Evolutionary conservation across 1,284 basidiomycete species (phyloP).

Genomic region (Cutaneotrichosporon sp.): DNA sequence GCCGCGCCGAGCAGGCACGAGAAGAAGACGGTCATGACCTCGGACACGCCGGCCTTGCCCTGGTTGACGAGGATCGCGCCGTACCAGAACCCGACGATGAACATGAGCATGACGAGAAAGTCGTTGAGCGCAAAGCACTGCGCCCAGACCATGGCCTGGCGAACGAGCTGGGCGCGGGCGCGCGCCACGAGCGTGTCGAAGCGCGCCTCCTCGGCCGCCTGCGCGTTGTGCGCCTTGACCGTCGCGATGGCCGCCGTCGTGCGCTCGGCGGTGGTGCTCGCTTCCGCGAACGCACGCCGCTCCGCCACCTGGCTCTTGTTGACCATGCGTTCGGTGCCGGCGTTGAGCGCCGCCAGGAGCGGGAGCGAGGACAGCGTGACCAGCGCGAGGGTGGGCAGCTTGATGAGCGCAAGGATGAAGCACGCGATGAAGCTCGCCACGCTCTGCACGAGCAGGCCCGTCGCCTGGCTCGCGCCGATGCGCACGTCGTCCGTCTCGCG

Average conservation of each 20-base stretch:
- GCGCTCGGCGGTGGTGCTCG: slow-evolving; percentile 77
- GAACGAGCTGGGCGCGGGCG: slow-evolving; percentile 57
- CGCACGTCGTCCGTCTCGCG: slow-evolving; percentile 93
- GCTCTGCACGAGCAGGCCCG: slow-evolving; percentile 78
- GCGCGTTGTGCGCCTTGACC: slow-evolving; percentile 94
- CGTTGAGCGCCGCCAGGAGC: slow-evolving; percentile 71
- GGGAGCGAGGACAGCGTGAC: slow-evolving; percentile 93
- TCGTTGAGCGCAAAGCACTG: slow-evolving; percentile 68
- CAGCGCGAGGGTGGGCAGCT: slow-evolving; percentile 80
- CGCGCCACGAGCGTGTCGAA: slow-evolving; percentile 58
- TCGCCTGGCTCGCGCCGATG: slow-evolving; percentile 73
- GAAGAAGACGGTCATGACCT: slow-evolving; percentile 96
- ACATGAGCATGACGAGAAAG: slow-evolving; percentile 84
- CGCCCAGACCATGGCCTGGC: slow-evolving; percentile 73
- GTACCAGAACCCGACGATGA: slow-evolving; percentile 97
- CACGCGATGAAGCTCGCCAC: slow-evolving; percentile 76
- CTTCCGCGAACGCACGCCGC: slow-evolving; percentile 66
- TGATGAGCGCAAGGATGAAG: slow-evolving; percentile 76
- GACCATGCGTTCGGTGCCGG: slow-evolving; percentile 65
- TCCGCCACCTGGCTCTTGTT: slow-evolving; percentile 68
- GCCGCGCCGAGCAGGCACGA: slow-evolving; percentile 85
- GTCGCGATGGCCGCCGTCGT: slow-evolving; percentile 79
- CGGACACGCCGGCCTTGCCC: slow-evolving; percentile 67
- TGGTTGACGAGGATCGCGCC: slow-evolving; percentile 81
- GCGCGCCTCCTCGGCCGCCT: slow-evolving; percentile 62